Evolutionary conservation across 768 basidiomycete genomes (phyloP).

Genomic region (Tricholoma sp.): DNA sequence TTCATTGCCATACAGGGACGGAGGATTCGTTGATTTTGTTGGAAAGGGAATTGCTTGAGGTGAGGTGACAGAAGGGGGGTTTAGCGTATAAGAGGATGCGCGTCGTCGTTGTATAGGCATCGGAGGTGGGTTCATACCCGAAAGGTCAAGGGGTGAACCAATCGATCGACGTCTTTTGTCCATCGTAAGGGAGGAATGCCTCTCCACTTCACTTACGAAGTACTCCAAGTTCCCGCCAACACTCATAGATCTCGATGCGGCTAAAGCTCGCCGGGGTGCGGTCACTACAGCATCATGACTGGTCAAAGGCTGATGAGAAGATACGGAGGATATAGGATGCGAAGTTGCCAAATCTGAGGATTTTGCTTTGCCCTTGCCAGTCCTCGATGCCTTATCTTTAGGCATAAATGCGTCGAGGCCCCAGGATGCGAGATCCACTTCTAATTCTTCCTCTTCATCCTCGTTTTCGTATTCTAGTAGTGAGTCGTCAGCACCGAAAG

Average conservation of each 20-base stretch:
- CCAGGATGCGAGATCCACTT: constrained; percentile 82
- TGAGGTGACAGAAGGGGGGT: constrained; percentile 36
- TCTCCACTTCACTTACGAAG: constrained; percentile 20
- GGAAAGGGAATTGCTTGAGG: constrained; percentile 59
- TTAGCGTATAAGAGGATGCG: constrained; percentile 44
- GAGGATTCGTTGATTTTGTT: constrained; percentile 44
- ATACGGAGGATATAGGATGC: constrained; percentile 35
- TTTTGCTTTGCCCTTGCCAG: constrained; percentile 38
- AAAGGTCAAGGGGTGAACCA: constrained; percentile 52
- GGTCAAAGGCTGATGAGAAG: constrained; percentile 37
- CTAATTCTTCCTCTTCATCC: constrained; percentile 48
- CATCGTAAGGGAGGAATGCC: constrained; percentile 29
- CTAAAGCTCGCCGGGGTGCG: constrained; percentile 31
- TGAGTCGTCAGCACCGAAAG: constrained; percentile 63
- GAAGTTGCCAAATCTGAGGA: constrained; percentile 33
- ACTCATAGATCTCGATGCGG: constrained; percentile 59
- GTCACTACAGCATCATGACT: constrained; percentile 31
- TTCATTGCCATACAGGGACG: constrained; percentile 30
- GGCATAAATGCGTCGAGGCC: constrained; percentile 74
- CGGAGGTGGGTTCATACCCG: constrained; percentile 36
- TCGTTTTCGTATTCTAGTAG: constrained; percentile 50
- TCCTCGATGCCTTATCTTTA: constrained; percentile 52
- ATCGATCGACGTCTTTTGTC: constrained; percentile 51
- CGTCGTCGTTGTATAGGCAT: constrained; percentile 41
- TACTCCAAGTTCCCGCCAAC: constrained; percentile 55